Evolutionary conservation across 768 basidiomycete species (phyloP), one percentile per base, ranked within the genome.

Genomic region (Lactarius quietus): DNA sequence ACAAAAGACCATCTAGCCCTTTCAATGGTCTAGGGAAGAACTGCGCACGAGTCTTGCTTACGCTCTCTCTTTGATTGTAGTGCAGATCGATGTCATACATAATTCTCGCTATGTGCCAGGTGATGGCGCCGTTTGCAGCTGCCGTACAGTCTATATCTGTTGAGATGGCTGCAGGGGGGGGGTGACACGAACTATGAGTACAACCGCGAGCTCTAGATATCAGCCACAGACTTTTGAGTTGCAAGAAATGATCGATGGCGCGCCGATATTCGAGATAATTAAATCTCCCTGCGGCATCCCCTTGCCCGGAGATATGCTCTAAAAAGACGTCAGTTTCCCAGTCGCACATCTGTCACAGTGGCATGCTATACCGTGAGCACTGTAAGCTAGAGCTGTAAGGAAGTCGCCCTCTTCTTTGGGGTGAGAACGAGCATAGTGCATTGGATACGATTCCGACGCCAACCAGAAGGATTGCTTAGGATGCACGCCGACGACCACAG

Each of bases 1-100:
- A 60, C 23, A 60, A 36, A 29, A 64, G 18, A 12, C 58, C 53
- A 43, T 64, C 53, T 5, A 60, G 12, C 23, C 48, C 31, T 28
- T 36, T 64, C 33, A 53, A 55, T 10, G 63, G 53, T 45, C 45
- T 43, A 7, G 35, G 28, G 8, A 48, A 45, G 41, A 58, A 51
- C 18, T 45, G 17, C 2, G 9, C 28, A 10, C 18, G 15, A 28
- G 20, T 29, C 41, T 36, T 48, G 43, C 6, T 55, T 18, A 41
- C 59, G 4, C 6, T n/a, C 45, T 55, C 64, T 56, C 58, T 54
- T 29, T 48, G 26, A 31, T 36, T 56, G 26, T 26, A 33, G 35
- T 64, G 58, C 48, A 45, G 8, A 20, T 65, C 64, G 20, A 65
- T 60, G 1, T 60, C 64, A 33, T 65, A 20, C 64, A 65, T 48